Conservation (phyloP, 805 yeast species). For the Wickerhamomyces hampshirensis region DNA sequence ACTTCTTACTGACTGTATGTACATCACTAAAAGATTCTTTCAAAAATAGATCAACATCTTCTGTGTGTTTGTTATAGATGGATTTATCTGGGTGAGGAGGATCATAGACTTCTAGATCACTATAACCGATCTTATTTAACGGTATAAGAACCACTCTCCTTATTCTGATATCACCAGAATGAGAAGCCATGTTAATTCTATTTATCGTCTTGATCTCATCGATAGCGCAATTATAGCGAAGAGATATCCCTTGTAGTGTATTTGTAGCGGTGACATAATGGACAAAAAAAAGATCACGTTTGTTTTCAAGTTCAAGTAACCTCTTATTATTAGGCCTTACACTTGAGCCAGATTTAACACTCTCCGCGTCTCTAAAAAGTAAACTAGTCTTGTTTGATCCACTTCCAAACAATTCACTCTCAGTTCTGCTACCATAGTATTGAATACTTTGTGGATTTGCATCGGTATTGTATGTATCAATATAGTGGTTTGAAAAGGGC, state of each 20-base stretch:
- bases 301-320: not conserved
- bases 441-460: not conserved
- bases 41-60: not conserved
- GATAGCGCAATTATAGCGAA: conserved; percentile 3
- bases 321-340: not conserved
- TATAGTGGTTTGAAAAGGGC: not conserved
- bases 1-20: not conserved
- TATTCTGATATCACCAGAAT: conserved; percentile 1
- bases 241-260: conserved; percentile 5
- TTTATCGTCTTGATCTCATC: conserved; percentile 1
- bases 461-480: not conserved
- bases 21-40: not conserved
- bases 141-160: conserved; percentile 3
- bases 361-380: not conserved
- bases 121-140: not conserved
- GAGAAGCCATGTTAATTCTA: conserved; percentile 1
- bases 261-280: conserved; percentile 4
- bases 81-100: conserved; percentile 2
- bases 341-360: no score
- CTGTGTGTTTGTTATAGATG: conserved; percentile 1
- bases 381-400: not conserved
- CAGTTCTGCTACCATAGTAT: not conserved
- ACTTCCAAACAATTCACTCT: not conserved
- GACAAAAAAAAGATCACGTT: conserved; percentile 1
- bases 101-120: not conserved